Evolutionary conservation across 352 stramenopile genomes (phyloP), one percentile per base, ranked within the genome.

Genomic region (Phytopythium ostracodes): DNA sequence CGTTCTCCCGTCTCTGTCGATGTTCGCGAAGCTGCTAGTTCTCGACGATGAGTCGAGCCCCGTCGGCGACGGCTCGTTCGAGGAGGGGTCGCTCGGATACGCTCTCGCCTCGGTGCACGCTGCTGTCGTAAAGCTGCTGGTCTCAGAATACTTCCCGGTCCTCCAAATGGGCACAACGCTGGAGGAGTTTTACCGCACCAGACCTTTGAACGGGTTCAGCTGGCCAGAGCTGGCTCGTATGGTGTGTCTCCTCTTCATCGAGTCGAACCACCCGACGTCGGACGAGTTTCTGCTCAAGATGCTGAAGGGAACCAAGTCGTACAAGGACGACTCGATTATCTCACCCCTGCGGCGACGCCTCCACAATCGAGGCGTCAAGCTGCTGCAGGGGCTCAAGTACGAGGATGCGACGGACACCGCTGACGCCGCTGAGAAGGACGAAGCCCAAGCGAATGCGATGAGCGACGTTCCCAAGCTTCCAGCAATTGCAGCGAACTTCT

Each of bases 191-290:
- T 75, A 87, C 59, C 74, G 78, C 27, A 89, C 82, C 2, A 73
- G 86, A 20, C 86, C 86, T 12, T 73, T 95, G 57, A 95, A 93
- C 49, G 57, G 70, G 14, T 77, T 93, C 63, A 92, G 72, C 17
- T 95, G 86, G 86, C 81, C 84, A n/a, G 86, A 95, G 73, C 59
- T 93, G 38, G 82, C 77, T 52, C 82, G 84, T 20, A 67, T 91
- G 66, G 79, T 91, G 29, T 93, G 81, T 43, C 70, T 91, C 9
- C 65, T 95, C 40, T 77, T 83, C 14, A 81, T 92, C 20, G 86
- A 95, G 46, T 70, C 82, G 29, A 83, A 82, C 27, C 83, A 89
- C 20, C 83, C 81, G 1, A 91, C 76, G 60, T 57, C 65, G 0
- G 86, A 95, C 50, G 84, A 92, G 27, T 77, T 88, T 47, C 35